phyloP scores from a whole-genome alignment of 768 basidiomycete species.

The Mycena rebaudengoi region DNA sequence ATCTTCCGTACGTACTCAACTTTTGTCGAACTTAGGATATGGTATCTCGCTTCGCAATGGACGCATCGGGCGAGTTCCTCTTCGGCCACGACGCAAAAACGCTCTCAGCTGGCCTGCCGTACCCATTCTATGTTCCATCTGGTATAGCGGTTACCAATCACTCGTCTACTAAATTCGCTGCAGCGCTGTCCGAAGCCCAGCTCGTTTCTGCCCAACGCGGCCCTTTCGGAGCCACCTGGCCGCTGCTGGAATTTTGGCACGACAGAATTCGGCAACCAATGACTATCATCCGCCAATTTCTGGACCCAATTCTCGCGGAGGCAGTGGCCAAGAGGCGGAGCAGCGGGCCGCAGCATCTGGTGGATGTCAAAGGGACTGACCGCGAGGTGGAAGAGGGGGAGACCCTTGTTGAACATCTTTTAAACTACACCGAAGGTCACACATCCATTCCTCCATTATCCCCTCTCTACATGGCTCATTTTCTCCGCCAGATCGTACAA shows the following conservation, averaged over 20 bases:
- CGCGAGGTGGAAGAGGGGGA: conserved; percentile 50
- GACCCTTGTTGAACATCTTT: conserved; percentile 60
- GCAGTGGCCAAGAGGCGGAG: conserved; percentile 49
- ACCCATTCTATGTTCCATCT: conserved; percentile 42
- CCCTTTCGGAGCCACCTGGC: conserved; percentile 56
- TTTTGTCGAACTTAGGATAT: conserved; percentile 48
- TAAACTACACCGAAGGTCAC: conserved; percentile 63
- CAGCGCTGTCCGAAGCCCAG: conserved; percentile 60
- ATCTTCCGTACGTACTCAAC: neutral
- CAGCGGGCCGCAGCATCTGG: neutral
- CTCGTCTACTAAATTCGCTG: conserved; percentile 47
- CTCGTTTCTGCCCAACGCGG: conserved; percentile 45
- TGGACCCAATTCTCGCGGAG: conserved; percentile 60
- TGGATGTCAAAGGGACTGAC: conserved; percentile 33
- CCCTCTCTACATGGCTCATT: conserved; percentile 16
- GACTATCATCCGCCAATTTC: conserved; percentile 56
- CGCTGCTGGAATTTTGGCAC: conserved; percentile 59
- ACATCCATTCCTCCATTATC: too few species aligned
- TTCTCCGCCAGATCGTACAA: conserved; percentile 42
- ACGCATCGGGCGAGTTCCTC: conserved; percentile 66
- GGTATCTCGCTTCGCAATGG: conserved; percentile 64
- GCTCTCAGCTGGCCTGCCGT: conserved; percentile 56
- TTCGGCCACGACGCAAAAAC: conserved; percentile 58
- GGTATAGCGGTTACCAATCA: neutral
- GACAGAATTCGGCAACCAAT: conserved; percentile 56